Percentiles rank a stretch among this genome's conserved stretches.
These are phyloP conservation scores for Primulina tabacum DNA, from an alignment of 257 asterid genomes.

Conservation along the genomic window DNA sequence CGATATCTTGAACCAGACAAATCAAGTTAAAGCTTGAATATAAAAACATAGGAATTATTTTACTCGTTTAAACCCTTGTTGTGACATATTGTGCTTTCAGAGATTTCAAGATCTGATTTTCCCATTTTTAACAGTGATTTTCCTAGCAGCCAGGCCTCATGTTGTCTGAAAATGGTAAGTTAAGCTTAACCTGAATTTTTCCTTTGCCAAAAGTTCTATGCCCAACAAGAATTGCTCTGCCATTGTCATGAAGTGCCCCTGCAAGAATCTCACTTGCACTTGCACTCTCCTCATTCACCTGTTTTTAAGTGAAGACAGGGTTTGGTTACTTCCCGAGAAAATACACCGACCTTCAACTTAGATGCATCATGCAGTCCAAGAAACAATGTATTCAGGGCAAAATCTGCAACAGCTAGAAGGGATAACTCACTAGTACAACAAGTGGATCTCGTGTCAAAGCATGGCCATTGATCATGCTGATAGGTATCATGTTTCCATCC, in stretches of 20 bases:
- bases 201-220: conserved; percentile 90
- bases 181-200: conserved; percentile 73
- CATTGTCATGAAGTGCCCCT: conserved; percentile 93
- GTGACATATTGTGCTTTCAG: background rate
- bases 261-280: conserved; percentile 97
- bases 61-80: background rate
- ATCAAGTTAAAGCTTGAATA: background rate
- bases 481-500: conserved; percentile 70
- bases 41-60: background rate
- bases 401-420: background rate
- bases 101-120: background rate
- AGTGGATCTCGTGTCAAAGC: conserved; percentile 88
- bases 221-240: conserved; percentile 85
- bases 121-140: background rate
- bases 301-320: conserved; percentile 1
- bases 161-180: background rate
- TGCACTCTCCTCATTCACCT: conserved; percentile 97
- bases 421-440: conserved; percentile 65
- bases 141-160: background rate
- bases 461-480: conserved; percentile 73
- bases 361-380: background rate
- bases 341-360: background rate
- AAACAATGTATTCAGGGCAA: background rate
- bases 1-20: background rate
- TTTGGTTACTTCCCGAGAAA: background rate